Conservation (phyloP, 192 early-diverging fungal genomes). For the Podila minutissima region DNA sequence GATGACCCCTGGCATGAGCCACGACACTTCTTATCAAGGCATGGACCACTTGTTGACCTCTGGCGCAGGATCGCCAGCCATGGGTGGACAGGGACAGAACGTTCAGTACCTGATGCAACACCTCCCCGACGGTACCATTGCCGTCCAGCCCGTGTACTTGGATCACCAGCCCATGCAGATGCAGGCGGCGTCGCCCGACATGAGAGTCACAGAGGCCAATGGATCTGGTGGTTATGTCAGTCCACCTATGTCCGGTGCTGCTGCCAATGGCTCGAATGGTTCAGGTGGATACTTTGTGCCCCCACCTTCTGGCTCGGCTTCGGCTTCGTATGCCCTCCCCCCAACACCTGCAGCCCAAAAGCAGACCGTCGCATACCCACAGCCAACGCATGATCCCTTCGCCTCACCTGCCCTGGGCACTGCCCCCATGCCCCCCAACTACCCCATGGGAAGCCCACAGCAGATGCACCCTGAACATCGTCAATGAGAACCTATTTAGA, state of each 20-base stretch:
- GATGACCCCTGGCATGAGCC: conserved; percentile 33
- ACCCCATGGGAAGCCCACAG: neutral
- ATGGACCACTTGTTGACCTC: conserved; percentile 39
- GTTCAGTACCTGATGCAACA: conserved; percentile 51
- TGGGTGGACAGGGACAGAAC: conserved; percentile 34
- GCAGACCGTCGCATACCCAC: conserved; percentile 11
- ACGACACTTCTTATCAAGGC: conserved; percentile 11
- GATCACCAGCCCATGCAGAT: conserved; percentile 32
- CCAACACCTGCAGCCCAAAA: neutral
- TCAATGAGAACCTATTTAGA: too few relatives aligned
- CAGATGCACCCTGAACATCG: neutral
- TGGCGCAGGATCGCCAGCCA: conserved; percentile 6
- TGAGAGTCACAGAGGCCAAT: conserved; percentile 1
- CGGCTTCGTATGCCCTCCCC: conserved; percentile 5
- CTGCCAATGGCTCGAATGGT: neutral
- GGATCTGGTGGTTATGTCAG: conserved; percentile 15
- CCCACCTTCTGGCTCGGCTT: neutral
- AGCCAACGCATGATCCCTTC: conserved; percentile 28
- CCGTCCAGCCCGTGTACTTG: conserved; percentile 44
- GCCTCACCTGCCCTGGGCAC: conserved; percentile 19
- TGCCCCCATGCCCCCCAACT: conserved; percentile 22
- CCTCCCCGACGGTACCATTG: conserved; percentile 43
- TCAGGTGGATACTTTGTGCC: conserved; percentile 12
- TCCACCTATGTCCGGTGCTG: conserved; percentile 5
- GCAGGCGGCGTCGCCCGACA: conserved; percentile 19